Percentiles rank a stretch among this genome's conserved stretches.
Evolutionary conservation across 2,329 filamentous ascomycete species (phyloP).

Genomic region (Penicillium aurantiogriseum): DNA sequence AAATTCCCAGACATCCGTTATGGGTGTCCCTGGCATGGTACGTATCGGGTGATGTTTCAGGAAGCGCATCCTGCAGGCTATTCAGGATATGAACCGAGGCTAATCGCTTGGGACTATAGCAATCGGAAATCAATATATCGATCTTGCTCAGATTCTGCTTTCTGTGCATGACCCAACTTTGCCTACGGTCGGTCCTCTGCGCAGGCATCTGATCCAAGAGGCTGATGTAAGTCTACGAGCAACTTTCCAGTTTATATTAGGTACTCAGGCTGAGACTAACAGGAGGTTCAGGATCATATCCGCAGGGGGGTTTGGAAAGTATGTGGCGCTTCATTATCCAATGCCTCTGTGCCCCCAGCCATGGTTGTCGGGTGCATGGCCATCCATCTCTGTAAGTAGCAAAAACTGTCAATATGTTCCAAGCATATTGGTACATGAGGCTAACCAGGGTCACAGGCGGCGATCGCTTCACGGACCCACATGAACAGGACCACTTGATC

Average conservation of each 20-base stretch:
- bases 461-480: constrained; percentile 25
- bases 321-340: constrained; percentile 26
- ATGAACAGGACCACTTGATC: constrained; percentile 22
- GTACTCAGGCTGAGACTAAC: background rate
- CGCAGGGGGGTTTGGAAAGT: constrained; percentile 26
- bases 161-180: constrained; percentile 18
- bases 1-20: constrained; percentile 25
- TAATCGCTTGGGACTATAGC: constrained; percentile 6
- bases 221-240: constrained; percentile 19
- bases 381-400: constrained; percentile 22
- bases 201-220: constrained; percentile 13
- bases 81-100: background rate
- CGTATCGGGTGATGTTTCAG: background rate
- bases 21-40: constrained; percentile 27
- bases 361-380: constrained; percentile 27
- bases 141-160: constrained; percentile 20
- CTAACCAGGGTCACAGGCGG: constrained; percentile 19
- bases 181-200: constrained; percentile 19
- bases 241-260: background rate
- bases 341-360: constrained; percentile 21
- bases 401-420: background rate
- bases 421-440: background rate
- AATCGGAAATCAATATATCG: constrained; percentile 26
- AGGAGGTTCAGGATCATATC: constrained; percentile 16
- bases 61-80: background rate